Percentiles rank a stretch among this genome's conserved stretches.
phyloP scores from a whole-genome alignment of 441 rosid species.

The Gossypium armourianum region DNA sequence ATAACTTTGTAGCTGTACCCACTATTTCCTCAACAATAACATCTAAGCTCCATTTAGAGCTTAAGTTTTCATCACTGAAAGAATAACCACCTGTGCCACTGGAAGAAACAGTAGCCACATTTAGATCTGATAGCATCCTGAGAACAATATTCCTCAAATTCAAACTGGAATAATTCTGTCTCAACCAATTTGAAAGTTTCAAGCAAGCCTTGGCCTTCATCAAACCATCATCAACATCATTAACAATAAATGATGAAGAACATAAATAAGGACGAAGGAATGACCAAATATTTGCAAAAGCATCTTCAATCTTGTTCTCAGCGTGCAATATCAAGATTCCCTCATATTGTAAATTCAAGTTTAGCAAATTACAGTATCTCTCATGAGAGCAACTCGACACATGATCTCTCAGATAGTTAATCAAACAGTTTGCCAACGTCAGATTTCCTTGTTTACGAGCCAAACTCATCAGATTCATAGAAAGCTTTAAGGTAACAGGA shows the following conservation, averaged over 20 bases:
- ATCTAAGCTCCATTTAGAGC: constrained; percentile 29
- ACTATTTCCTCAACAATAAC: constrained; percentile 57
- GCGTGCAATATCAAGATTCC: constrained; percentile 57
- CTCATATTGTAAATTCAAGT: constrained; percentile 66
- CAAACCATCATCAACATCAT: constrained; percentile 45
- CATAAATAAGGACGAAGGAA: constrained; percentile 55
- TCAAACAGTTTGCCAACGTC: constrained; percentile 58
- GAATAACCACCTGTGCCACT: constrained; percentile 22
- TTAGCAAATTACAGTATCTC: constrained; percentile 35
- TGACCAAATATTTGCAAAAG: constrained; percentile 75
- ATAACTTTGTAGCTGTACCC: constrained; percentile 67
- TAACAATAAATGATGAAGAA: constrained; percentile 37
- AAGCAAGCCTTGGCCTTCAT: constrained; percentile 91
- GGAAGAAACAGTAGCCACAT: constrained; percentile 30
- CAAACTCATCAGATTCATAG: constrained; percentile 61
- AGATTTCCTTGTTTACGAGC: constrained; percentile 80
- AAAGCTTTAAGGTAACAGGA: constrained; percentile 62
- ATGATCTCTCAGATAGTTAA: constrained; percentile 45
- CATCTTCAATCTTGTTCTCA: constrained; percentile 65
- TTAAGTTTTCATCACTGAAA: constrained; percentile 29
- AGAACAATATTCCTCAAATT: constrained; percentile 41
- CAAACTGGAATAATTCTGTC: constrained; percentile 39
- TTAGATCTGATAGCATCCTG: constrained; percentile 47
- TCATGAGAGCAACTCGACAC: constrained; percentile 48
- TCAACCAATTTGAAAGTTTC: constrained; percentile 78